Percentiles rank a stretch among this genome's conserved stretches.
Conservation (phyloP, 305 asterid genomes). For the Salvia sclarea region DNA sequence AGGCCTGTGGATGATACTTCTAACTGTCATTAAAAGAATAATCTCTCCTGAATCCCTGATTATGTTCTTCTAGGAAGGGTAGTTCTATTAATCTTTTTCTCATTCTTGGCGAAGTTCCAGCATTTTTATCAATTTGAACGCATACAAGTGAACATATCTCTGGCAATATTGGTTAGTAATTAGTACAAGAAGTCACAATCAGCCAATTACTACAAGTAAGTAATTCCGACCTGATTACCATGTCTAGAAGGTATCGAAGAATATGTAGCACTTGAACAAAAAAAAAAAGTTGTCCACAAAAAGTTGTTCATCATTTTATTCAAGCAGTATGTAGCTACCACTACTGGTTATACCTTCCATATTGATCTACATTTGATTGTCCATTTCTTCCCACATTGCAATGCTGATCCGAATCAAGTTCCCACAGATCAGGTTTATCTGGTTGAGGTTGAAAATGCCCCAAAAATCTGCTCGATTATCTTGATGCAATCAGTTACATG, state of each 20-base stretch:
- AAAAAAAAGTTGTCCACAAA: not conserved
- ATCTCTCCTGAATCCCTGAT: too few relatives aligned
- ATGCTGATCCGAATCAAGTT: constrained; percentile 73
- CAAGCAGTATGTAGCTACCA: constrained; percentile 28
- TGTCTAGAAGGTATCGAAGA: not conserved
- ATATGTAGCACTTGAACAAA: constrained; percentile 23
- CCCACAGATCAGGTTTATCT: constrained; percentile 91
- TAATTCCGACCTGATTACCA: not conserved
- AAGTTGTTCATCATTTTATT: not conserved
- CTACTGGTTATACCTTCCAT: constrained; percentile 50
- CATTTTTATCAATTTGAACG: not conserved
- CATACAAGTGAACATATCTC: constrained; percentile 5
- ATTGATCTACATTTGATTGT: constrained; percentile 37
- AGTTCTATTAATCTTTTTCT: not conserved
- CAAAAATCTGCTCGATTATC: constrained; percentile 69
- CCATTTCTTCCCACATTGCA: constrained; percentile 61
- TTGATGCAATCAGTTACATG: constrained; percentile 26
- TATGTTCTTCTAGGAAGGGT: too few relatives aligned
- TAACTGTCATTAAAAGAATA: not conserved
- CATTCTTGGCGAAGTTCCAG: constrained; percentile 3
- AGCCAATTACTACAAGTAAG: constrained; percentile 21
- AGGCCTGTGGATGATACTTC: not conserved
- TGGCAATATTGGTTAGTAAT: constrained; percentile 8
- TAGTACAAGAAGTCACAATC: constrained; percentile 6
- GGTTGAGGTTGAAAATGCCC: constrained; percentile 88